Conservation (phyloP, 371 early-diverging fungal species). For the Batkoa obscura region DNA sequence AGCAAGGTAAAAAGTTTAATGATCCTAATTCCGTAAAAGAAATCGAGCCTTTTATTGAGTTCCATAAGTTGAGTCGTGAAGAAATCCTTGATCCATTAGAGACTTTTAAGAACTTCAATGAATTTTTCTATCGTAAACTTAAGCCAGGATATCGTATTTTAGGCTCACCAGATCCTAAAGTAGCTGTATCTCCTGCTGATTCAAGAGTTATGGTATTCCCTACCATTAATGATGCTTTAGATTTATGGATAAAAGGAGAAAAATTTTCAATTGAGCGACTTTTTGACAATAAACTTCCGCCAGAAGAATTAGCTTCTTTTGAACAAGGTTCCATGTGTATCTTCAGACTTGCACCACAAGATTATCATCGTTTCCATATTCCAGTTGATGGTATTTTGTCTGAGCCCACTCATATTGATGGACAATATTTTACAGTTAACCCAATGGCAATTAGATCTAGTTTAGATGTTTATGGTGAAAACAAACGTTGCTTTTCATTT, state of each 20-base stretch:
- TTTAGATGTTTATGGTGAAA: constrained; percentile 70
- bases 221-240: constrained; percentile 42
- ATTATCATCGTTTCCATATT: constrained; percentile 73
- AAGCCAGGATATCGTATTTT: constrained; percentile 44
- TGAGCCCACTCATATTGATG: constrained; percentile 33
- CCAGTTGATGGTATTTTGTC: constrained; percentile 55
- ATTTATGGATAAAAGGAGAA: constrained; percentile 73
- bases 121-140: constrained; percentile 73
- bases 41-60: constrained; percentile 55
- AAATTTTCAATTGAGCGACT: constrained; percentile 44
- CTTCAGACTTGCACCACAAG: constrained; percentile 73
- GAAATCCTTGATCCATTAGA: constrained; percentile 44
- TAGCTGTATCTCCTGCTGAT: constrained; percentile 64
- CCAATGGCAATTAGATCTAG: constrained; percentile 68
- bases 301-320: constrained; percentile 22
- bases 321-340: constrained; percentile 49
- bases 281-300: background rate
- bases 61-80: constrained; percentile 37
- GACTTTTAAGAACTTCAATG: constrained; percentile 57
- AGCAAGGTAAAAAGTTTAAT: constrained; percentile 62
- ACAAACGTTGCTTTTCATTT: constrained; percentile 46
- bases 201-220: constrained; percentile 54
- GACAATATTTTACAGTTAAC: constrained; percentile 67
- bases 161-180: constrained; percentile 32
- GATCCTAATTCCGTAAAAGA: constrained; percentile 41